phyloP scores from a whole-genome alignment of 2,329 filamentous ascomycete genomes.

The Cadophora sp. region DNA sequence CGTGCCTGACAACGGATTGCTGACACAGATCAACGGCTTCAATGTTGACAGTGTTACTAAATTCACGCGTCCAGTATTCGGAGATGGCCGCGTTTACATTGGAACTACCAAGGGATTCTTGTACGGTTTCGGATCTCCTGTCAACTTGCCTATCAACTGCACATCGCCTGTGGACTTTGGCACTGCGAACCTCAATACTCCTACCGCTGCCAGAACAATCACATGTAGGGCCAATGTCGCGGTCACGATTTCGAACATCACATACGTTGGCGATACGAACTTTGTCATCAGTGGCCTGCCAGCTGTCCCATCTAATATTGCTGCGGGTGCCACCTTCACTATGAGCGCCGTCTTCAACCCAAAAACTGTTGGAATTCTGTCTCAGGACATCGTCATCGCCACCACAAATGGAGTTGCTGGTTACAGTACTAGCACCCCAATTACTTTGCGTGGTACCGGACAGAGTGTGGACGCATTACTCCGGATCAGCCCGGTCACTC shows the following conservation, averaged over 20 bases:
- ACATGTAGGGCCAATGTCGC: slow-evolving; percentile 57
- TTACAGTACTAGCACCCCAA: slow-evolving; percentile 54
- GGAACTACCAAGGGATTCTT: slow-evolving; percentile 58
- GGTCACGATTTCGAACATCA: slow-evolving; percentile 51
- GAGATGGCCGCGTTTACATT: slow-evolving; percentile 62
- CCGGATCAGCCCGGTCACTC: slow-evolving; percentile 53
- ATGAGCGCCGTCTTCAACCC: slow-evolving; percentile 56
- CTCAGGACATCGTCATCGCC: slow-evolving; percentile 55
- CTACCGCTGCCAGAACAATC: slow-evolving; percentile 47
- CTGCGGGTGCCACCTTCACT: slow-evolving; percentile 50
- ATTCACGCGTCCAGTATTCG: slow-evolving; percentile 64
- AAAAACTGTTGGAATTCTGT: slow-evolving; percentile 54
- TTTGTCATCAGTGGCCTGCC: slow-evolving; percentile 47
- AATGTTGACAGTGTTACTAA: slow-evolving; percentile 60
- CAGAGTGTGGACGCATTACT: slow-evolving; percentile 55
- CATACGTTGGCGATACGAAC: slow-evolving; percentile 48
- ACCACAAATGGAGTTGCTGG: slow-evolving; percentile 55
- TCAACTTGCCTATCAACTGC: slow-evolving; percentile 61
- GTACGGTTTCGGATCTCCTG: slow-evolving; percentile 62
- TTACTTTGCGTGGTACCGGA: slow-evolving; percentile 57
- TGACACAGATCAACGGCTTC: slow-evolving; percentile 58
- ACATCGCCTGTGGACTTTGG: slow-evolving; percentile 57
- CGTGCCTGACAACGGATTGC: slow-evolving; percentile 53
- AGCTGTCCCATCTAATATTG: slow-evolving; percentile 45
- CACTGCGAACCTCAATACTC: slow-evolving; percentile 50